A percentile compares a stretch with the other conserved stretches of the same genome.
Evolutionary conservation across 169 alveolate species (phyloP).

Genomic region (Toxoplasma gondii): DNA sequence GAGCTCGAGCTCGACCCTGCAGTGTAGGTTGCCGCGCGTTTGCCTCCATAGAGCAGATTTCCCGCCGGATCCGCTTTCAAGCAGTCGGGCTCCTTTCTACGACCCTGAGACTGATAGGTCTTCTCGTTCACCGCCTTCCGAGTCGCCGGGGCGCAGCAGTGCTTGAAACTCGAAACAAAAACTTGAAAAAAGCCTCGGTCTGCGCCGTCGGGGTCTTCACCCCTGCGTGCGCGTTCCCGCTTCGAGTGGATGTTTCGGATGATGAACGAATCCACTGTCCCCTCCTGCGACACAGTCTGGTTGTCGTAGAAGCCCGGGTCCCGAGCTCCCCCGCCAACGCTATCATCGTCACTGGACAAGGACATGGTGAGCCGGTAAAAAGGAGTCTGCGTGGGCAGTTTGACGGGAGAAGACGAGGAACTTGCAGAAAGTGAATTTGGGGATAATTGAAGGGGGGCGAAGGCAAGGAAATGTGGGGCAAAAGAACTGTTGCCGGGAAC

Average conservation of each 20-base stretch:
- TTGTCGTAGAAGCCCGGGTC: neutral
- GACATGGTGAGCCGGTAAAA: slow-evolving; percentile 14
- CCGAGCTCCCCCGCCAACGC: neutral
- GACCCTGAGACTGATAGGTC: neutral
- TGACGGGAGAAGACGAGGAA: neutral
- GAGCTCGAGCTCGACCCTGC: neutral
- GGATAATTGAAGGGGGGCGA: no score
- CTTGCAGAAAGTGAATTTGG: no score
- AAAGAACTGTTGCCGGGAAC: no score
- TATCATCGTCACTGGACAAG: slow-evolving; percentile 22
- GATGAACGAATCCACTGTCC: slow-evolving; percentile 34
- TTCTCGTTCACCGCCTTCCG: neutral
- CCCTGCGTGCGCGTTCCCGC: neutral
- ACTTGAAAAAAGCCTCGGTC: slow-evolving; percentile 14
- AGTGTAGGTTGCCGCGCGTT: slow-evolving; percentile 6
- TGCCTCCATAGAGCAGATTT: neutral
- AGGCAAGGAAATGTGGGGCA: no score
- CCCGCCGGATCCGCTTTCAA: neutral
- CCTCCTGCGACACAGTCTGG: slow-evolving; percentile 43
- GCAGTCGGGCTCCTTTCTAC: neutral
- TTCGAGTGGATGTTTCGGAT: slow-evolving; percentile 34
- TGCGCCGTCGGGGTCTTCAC: slow-evolving; percentile 4
- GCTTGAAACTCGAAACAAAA: neutral
- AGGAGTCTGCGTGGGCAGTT: neutral
- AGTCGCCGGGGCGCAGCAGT: slow-evolving; percentile 48